Conservation (phyloP, 768 basidiomycete species). For the Lyophyllum shimeji region DNA sequence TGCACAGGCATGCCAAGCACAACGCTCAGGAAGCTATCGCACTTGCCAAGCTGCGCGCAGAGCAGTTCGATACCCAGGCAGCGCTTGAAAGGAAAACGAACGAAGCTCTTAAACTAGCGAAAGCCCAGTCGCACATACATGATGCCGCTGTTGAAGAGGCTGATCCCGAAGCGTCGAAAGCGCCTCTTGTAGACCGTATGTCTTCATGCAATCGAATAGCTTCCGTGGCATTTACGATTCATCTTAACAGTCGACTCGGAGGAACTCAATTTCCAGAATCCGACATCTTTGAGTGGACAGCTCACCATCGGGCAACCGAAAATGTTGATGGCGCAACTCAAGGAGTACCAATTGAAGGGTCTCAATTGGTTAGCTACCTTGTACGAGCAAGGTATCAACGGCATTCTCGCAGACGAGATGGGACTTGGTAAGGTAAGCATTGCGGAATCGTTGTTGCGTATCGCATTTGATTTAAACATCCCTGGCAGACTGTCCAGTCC, state of each 20-base stretch:
- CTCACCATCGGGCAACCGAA: constrained; percentile 88
- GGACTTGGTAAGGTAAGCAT: constrained; percentile 77
- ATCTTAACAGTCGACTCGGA: constrained; percentile 78
- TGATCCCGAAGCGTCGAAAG: constrained; percentile 25
- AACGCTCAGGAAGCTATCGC: constrained; percentile 90
- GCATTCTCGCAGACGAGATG: constrained; percentile 99
- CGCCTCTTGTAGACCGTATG: constrained; percentile 74
- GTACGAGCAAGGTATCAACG: constrained; percentile 99
- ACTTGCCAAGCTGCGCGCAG: constrained; percentile 74
- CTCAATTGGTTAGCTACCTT: constrained; percentile 97
- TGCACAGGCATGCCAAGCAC: constrained; percentile 79
- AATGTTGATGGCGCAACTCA: constrained; percentile 95
- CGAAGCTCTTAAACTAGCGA: constrained; percentile 70
- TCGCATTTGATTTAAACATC: constrained; percentile 2
- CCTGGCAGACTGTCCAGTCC: constrained; percentile 86
- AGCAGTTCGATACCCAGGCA: constrained; percentile 83
- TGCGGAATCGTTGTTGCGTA: background rate
- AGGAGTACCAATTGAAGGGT: constrained; percentile 98
- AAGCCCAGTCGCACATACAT: constrained; percentile 46
- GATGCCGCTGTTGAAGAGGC: constrained; percentile 49
- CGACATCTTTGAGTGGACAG: constrained; percentile 82
- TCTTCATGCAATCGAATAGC: constrained; percentile 4
- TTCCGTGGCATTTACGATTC: constrained; percentile 6
- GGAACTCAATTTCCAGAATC: constrained; percentile 99
- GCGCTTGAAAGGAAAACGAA: constrained; percentile 80